These are phyloP conservation scores for Xylaria sp. DNA, from an alignment of 2,329 filamentous ascomycete species.

Conservation along the genomic window DNA sequence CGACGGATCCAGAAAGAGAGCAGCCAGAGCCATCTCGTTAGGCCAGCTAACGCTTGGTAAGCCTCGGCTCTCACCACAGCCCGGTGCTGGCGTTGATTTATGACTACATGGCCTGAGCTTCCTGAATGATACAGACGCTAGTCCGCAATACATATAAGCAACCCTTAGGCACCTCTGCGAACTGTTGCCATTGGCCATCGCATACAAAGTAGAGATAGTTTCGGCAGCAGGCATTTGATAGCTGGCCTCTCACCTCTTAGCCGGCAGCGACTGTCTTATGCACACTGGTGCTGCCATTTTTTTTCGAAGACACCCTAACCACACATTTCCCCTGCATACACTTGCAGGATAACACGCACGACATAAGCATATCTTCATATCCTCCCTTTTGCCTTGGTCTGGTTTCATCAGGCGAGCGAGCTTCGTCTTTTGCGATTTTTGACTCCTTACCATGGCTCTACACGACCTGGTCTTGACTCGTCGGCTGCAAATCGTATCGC, in stretches of 20 bases:
- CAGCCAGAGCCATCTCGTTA: constrained; percentile 68
- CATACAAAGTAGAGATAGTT: too few species aligned
- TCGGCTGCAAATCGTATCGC: constrained; percentile 1
- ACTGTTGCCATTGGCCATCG: neutral
- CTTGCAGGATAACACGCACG: neutral
- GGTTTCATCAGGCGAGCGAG: neutral
- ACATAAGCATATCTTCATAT: neutral
- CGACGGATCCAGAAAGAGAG: constrained; percentile 52
- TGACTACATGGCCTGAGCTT: constrained; percentile 40
- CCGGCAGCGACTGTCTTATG: neutral
- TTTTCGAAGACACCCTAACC: neutral
- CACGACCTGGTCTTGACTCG: neutral
- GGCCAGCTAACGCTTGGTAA: constrained; percentile 62
- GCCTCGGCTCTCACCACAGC: constrained; percentile 35
- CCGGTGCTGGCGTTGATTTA: constrained; percentile 37
- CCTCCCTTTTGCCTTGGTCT: neutral
- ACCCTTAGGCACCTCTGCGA: neutral
- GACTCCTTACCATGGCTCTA: neutral
- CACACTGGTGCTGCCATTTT: neutral
- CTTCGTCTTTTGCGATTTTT: neutral
- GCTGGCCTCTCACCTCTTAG: too few species aligned
- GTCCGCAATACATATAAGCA: constrained; percentile 8
- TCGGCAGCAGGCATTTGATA: too few species aligned
- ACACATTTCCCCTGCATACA: neutral
- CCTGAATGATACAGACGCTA: neutral